These are phyloP conservation scores for Quercus aquifolioides DNA, from an alignment of 306 rosid genomes.

Conservation along the genomic window DNA sequence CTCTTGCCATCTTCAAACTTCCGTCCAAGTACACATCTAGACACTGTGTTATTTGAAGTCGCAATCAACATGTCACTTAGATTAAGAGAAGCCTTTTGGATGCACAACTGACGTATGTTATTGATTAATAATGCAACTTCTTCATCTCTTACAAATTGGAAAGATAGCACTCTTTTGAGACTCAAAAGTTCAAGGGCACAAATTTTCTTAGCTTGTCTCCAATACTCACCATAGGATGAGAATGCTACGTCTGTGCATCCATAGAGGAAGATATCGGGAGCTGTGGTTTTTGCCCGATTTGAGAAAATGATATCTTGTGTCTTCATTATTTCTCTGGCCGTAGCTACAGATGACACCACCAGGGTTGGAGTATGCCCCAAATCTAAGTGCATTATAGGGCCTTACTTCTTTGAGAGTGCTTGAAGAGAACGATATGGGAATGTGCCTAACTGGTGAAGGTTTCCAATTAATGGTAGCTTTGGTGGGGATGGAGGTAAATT, in stretches of 20 bases:
- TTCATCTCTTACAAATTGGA: slow-evolving; percentile 13
- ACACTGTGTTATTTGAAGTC: slow-evolving; percentile 14
- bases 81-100: neutral
- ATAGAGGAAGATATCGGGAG: slow-evolving; percentile 18
- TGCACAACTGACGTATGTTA: neutral
- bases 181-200: slow-evolving; percentile 43
- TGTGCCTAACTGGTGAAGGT: slow-evolving; percentile 41
- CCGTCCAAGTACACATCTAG: slow-evolving; percentile 30
- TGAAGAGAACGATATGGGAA: slow-evolving; percentile 31
- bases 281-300: neutral
- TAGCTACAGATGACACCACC: slow-evolving; percentile 20
- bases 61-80: slow-evolving; percentile 23
- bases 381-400: slow-evolving; percentile 30
- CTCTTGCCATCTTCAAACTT: neutral
- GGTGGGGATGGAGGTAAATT: slow-evolving; percentile 42
- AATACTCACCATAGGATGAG: slow-evolving; percentile 28
- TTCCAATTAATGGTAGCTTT: slow-evolving; percentile 34
- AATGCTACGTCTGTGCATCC: slow-evolving; percentile 21
- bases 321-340: neutral
- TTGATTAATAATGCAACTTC: slow-evolving; percentile 11
- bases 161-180: slow-evolving; percentile 20
- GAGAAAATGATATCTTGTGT: slow-evolving; percentile 3
- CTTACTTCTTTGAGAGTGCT: slow-evolving; percentile 23
- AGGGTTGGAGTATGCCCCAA: slow-evolving; percentile 28
- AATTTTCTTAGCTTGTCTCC: slow-evolving; percentile 30